Evolutionary conservation across 805 yeast genomes (phyloP).

Genomic region (Lipomyces yamadae): DNA sequence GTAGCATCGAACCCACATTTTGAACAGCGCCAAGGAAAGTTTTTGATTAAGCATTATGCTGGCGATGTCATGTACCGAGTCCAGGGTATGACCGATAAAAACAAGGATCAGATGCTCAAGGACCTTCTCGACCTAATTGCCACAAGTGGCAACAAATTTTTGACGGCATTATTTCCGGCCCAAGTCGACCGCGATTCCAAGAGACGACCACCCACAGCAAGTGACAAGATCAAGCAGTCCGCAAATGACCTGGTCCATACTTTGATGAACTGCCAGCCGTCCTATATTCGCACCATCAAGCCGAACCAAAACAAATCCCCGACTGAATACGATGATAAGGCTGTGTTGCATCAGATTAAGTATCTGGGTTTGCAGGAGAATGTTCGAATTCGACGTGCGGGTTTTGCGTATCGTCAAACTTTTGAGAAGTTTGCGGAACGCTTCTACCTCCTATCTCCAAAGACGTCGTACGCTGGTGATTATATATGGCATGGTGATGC

Average conservation of each 20-base stretch:
- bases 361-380: conserved; percentile 95
- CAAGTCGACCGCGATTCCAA: conserved; percentile 68
- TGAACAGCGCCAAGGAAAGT: conserved; percentile 84
- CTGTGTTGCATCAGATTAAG: conserved; percentile 93
- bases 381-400: conserved; percentile 97
- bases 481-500: conserved; percentile 67
- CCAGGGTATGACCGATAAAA: conserved; percentile 90
- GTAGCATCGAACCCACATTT: conserved; percentile 83
- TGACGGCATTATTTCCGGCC: conserved; percentile 64
- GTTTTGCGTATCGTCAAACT: conserved; percentile 96
- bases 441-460: conserved; percentile 82
- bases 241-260: conserved; percentile 92
- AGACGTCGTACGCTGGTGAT: conserved; percentile 91
- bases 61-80: conserved; percentile 97
- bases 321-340: conserved; percentile 81
- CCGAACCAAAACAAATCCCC: conserved; percentile 95
- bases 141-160: conserved; percentile 70
- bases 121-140: conserved; percentile 81
- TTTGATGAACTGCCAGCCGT: conserved; percentile 86
- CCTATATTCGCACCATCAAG: conserved; percentile 95
- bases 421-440: conserved; percentile 96
- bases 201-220: conserved; percentile 92
- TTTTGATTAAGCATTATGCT: conserved; percentile 93
- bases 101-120: conserved; percentile 89
- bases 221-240: conserved; percentile 88